phyloP scores from a whole-genome alignment of 441 rosid species.

The Jatropha podagrica region DNA sequence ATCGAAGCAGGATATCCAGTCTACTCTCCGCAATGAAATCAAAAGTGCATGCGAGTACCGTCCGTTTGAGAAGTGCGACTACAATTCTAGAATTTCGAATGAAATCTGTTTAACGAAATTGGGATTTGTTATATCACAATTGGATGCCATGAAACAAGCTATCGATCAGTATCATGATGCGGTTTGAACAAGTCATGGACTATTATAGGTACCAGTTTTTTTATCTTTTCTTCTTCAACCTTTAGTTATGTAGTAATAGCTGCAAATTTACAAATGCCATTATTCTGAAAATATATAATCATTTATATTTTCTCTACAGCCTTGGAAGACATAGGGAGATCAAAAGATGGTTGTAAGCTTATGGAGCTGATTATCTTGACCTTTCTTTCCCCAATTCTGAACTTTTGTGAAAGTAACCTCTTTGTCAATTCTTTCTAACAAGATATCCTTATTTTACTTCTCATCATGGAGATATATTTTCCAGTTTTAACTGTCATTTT shows the following conservation, averaged over 20 bases:
- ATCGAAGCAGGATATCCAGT: slow-evolving; percentile 65
- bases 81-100: slow-evolving; percentile 67
- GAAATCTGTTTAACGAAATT: slow-evolving; percentile 80
- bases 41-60: slow-evolving; percentile 95
- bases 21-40: slow-evolving; percentile 84
- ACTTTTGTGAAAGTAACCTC: background rate
- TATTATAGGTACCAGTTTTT: background rate
- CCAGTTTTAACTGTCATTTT: background rate
- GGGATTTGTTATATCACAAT: slow-evolving; percentile 56
- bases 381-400: background rate
- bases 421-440: background rate
- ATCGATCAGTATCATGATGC: slow-evolving; percentile 18
- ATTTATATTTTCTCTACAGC: background rate
- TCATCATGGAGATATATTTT: background rate
- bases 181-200: background rate
- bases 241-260: background rate
- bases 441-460: background rate
- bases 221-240: background rate
- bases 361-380: background rate
- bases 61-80: slow-evolving; percentile 97
- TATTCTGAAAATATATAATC: background rate
- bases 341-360: background rate
- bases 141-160: slow-evolving; percentile 46
- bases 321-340: background rate
- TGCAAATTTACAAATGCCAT: no score